Base-by-base conservation (phyloP, 805 yeast genomes). In the Hanseniaspora lindneri region DNA sequence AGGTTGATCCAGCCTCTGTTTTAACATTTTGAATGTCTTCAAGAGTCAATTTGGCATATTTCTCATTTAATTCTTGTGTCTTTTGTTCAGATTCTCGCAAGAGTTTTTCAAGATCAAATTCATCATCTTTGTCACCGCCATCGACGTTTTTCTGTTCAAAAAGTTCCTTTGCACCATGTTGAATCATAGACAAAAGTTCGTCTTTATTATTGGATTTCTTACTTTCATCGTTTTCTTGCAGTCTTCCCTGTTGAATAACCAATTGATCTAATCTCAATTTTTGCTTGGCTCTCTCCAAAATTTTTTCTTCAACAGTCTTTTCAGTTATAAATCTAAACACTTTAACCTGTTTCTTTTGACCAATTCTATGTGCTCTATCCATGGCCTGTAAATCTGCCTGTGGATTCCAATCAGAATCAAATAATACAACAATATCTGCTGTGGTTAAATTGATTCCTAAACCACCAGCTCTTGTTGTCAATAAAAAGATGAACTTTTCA, bases 381-480 rank as follows among this genome's bases (percentile, higher is more conserved):
- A 83, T 83, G 1, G 89, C 89, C 63, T 83, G 94, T 54, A 83
- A 71, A 70, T 83, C 94, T 3, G 89, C 92, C 59, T 83, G 94
- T 1, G 94, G 94, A 55, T 83, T 83, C 94, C 94, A 83, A 61
- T 83, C 94, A 3, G 87, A 79, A 64, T 83, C 94, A 59, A 70
- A 83, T 39, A 83, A 63, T 2, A 83, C 74, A 41, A 83, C 94
- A 53, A 79, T 70, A 62, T 83, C 88, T 1, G 92, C 92, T n/a
- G 79, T 67, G 3, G 92, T 83, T 58, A 83, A 70, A 59, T 83
- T 83, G 57, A 83, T 83, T 64, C 94, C 94, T 60, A 86, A 71
- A 10, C 95, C 95, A 64, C 96, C 92, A 39, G 94, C 94, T 69
- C 94, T 75, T 3, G 94, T 83, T 4, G 94, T 83, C 54, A 83